Percentiles rank a stretch among this genome's conserved stretches.
Conservation (phyloP, 805 yeast species). For the Pichia insulana region DNA sequence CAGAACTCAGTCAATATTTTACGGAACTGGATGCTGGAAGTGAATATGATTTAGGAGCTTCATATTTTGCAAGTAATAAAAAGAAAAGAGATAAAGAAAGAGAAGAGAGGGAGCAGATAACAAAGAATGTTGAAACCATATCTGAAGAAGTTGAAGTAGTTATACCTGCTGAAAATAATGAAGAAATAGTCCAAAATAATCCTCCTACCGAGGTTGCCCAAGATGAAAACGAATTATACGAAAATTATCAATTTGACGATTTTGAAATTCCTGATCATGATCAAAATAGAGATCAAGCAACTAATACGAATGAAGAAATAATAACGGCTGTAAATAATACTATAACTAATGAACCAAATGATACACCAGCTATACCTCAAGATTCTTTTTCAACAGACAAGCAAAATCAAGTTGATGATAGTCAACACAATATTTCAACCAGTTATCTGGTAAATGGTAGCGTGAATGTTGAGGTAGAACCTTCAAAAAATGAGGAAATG, state of each 20-base stretch:
- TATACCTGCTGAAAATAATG: neutral
- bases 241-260: neutral
- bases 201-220: neutral
- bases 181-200: neutral
- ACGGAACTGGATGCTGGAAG: conserved; percentile 19
- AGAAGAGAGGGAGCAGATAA: neutral
- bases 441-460: too few species aligned
- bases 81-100: conserved; percentile 1
- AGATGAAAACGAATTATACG: neutral
- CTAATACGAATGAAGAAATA: too few species aligned
- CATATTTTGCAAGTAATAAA: conserved; percentile 8
- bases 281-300: too few species aligned
- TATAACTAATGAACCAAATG: too few species aligned
- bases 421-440: too few species aligned
- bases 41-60: conserved; percentile 10
- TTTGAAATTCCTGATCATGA: neutral
- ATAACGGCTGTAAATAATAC: too few species aligned
- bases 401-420: too few species aligned
- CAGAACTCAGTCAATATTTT: conserved; percentile 12
- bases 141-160: conserved; percentile 5
- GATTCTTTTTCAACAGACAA: too few species aligned
- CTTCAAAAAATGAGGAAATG: too few species aligned
- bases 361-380: too few species aligned
- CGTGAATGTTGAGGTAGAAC: too few species aligned
- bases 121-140: conserved; percentile 1